Base-by-base conservation (phyloP, 2,329 filamentous ascomycete species). In the Fusarium buxicola region DNA sequence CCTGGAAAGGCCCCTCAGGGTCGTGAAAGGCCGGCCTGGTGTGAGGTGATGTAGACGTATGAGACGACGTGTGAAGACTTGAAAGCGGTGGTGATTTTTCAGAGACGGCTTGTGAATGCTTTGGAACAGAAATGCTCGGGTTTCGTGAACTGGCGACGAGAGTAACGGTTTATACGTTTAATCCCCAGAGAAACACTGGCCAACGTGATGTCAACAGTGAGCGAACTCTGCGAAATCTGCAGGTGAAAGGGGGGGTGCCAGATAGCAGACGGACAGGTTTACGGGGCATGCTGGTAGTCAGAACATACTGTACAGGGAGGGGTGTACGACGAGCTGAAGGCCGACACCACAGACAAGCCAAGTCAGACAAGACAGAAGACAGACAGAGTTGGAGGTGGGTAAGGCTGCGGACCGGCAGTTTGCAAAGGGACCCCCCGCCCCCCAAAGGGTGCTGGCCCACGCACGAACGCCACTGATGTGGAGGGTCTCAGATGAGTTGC, bases 371-470 rank as follows among this genome's bases (percentile, higher is more conserved):
- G 7, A 15, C 8, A 36, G 16, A 13, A 7, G 58, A 48, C 54
- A 60, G 15, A 61, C 38, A 52, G 47, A 58, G 58, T 55, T 58
- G 60, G 50, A 62, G 55, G 70, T 70, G 65, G 69, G 62, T 69
- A 71, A 69, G 70, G 70, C 70, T 70, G 69, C 61, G 70, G 66
- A 69, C 21, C 70, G 70, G 70, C 70, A 72, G 68, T 73, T 72
- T 68, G 63, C 64, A 70, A 69, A 68, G 66, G 63, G 59, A 52
- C 60, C 65, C 65, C 66, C 66, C 60, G 55, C 66, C 57, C 40
- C 45, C 58, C 51, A 62, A 62, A 63, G 60, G 57, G 47, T 51
- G 55, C 56, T 64, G 47, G 63, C 46, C 53, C 65, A 64, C 49
- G 56, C 52, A 61, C 63, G 67, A 69, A 69, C 69, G 69, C 69